A percentile compares a stretch with the other conserved stretches of the same genome.
phyloP scores from a whole-genome alignment of 75 land plant genomes.

The Picea sitchensis region DNA sequence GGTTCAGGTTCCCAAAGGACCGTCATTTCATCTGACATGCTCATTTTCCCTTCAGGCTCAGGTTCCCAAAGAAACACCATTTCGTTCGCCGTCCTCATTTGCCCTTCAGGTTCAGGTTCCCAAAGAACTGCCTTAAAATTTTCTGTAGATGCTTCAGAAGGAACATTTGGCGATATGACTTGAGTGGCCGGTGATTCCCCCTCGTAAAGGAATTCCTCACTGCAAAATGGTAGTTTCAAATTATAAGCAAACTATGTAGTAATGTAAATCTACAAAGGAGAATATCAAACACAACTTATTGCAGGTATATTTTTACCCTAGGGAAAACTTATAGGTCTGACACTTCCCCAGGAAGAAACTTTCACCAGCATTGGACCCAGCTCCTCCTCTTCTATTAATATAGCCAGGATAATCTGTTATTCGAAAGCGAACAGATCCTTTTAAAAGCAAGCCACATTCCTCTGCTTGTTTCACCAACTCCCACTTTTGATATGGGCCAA shows the following conservation, averaged over 20 bases:
- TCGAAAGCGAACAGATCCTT: conserved; percentile 18
- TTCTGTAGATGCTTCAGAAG: conserved; percentile 17
- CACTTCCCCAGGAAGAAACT: conserved; percentile 29
- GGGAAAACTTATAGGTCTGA: conserved; percentile 30
- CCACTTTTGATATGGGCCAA: conserved; percentile 35
- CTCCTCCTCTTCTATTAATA: conserved; percentile 44
- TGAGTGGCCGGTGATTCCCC: conserved; percentile 14
- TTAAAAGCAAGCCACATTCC: conserved; percentile 20
- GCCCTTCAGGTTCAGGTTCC: too few species aligned
- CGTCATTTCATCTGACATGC: too few species aligned
- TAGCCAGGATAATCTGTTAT: conserved; percentile 44
- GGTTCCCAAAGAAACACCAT: too few species aligned
- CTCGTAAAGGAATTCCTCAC: not conserved
- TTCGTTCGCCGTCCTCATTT: too few species aligned
- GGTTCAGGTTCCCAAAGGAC: too few species aligned
- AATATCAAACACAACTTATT: not conserved
- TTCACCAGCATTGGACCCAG: conserved; percentile 19
- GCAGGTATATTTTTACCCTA: not conserved
- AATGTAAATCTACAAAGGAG: not conserved
- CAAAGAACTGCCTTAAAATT: too few species aligned
- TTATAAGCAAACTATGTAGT: not conserved
- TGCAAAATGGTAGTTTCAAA: not conserved
- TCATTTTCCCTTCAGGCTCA: too few species aligned
- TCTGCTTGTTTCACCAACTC: conserved; percentile 33
- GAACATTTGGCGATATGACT: not conserved